Evolutionary conservation across 768 basidiomycete species (phyloP).

Genomic region (Boletus pseudo-olivaceus): DNA sequence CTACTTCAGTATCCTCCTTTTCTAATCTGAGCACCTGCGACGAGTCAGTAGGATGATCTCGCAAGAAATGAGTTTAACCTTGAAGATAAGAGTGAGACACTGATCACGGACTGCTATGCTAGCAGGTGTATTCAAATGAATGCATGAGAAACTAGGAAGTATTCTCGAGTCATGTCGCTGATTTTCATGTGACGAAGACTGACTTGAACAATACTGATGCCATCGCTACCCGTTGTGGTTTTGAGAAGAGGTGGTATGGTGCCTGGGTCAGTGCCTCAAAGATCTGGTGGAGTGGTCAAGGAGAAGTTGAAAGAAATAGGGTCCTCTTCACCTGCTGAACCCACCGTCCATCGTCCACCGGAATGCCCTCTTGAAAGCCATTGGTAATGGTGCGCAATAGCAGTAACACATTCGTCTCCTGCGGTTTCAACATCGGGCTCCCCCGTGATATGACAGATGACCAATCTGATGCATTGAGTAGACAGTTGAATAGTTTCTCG

Average conservation of each 20-base stretch:
- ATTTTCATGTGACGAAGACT: constrained; percentile 27
- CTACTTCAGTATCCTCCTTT: constrained; percentile 60
- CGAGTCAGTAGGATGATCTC: constrained; percentile 5
- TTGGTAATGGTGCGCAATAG: constrained; percentile 80
- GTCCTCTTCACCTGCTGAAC: constrained; percentile 40
- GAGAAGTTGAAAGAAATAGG: constrained; percentile 4
- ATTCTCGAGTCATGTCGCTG: constrained; percentile 1
- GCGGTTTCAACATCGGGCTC: constrained; percentile 57
- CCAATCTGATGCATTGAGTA: constrained; percentile 74
- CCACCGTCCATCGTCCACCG: constrained; percentile 47
- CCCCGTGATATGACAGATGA: constrained; percentile 42
- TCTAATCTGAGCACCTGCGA: constrained; percentile 35
- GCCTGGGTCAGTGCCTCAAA: constrained; percentile 49
- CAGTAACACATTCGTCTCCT: constrained; percentile 84
- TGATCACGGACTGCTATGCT: constrained; percentile 37
- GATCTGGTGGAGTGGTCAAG: constrained; percentile 41
- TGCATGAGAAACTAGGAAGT: constrained; percentile 58
- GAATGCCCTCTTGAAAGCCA: constrained; percentile 56
- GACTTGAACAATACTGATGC: constrained; percentile 89
- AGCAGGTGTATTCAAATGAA: constrained; percentile 43
- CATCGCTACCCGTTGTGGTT: constrained; percentile 70
- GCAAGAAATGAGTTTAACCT: constrained; percentile 33
- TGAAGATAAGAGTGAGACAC: constrained; percentile 43
- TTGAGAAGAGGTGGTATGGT: constrained; percentile 55
- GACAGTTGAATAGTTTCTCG: constrained; percentile 51